These are phyloP conservation scores for Sclerotinia trifoliorum DNA, from an alignment of 2,329 filamentous ascomycete species.

Conservation along the genomic window DNA sequence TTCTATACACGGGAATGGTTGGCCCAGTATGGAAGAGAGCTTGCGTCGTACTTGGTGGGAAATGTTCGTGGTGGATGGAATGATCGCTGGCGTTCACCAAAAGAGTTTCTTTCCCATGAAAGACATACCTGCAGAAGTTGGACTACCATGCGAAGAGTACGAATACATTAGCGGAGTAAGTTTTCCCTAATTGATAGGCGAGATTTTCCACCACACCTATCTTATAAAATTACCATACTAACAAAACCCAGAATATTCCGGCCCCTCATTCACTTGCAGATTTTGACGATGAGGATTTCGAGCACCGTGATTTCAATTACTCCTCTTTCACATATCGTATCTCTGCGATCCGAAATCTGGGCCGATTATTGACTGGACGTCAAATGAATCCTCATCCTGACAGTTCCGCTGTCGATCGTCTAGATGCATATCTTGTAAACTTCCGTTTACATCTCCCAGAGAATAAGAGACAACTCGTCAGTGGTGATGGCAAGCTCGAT, in stretches of 20 bases:
- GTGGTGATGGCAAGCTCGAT: constrained; percentile 70
- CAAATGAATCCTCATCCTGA: constrained; percentile 46
- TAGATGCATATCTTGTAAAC: constrained; percentile 60
- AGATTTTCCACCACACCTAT: background rate
- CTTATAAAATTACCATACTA: constrained; percentile 15
- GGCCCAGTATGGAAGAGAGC: constrained; percentile 73
- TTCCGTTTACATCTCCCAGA: constrained; percentile 79
- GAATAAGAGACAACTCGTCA: constrained; percentile 67
- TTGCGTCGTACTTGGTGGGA: constrained; percentile 93
- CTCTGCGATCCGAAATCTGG: constrained; percentile 75
- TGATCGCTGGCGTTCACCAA: constrained; percentile 77
- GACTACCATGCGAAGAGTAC: constrained; percentile 79
- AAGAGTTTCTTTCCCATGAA: constrained; percentile 69
- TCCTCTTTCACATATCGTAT: constrained; percentile 86
- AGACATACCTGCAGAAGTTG: constrained; percentile 65
- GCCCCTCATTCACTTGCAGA: constrained; percentile 65
- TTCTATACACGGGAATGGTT: constrained; percentile 58
- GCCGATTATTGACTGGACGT: constrained; percentile 65
- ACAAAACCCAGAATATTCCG: constrained; percentile 53
- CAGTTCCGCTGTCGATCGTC: constrained; percentile 54
- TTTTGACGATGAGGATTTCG: constrained; percentile 69
- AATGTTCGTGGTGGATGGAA: constrained; percentile 64
- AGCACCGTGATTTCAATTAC: constrained; percentile 66
- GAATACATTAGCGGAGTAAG: constrained; percentile 60
- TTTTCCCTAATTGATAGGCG: background rate